Evolutionary conservation across 2,329 filamentous ascomycete species (phyloP).

Genomic region (Colletotrichum orbiculare): DNA sequence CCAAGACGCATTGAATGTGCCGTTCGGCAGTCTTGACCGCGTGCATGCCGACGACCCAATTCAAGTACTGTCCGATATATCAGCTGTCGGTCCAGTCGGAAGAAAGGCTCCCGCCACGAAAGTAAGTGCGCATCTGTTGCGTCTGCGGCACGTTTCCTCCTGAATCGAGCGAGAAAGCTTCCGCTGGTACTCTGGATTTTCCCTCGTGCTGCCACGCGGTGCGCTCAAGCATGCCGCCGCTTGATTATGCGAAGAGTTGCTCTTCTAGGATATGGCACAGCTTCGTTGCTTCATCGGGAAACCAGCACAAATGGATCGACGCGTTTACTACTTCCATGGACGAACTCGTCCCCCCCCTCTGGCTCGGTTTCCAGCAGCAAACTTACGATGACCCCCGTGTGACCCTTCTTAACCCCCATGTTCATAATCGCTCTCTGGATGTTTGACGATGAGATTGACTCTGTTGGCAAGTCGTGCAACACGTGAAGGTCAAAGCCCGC

Average conservation of each 20-base stretch:
- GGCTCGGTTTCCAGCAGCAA: no score
- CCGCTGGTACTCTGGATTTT: constrained; percentile 64
- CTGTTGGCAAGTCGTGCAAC: no score
- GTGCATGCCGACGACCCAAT: constrained; percentile 53
- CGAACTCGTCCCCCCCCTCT: no score
- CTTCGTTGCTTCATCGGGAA: constrained; percentile 60
- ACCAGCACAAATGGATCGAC: constrained; percentile 58
- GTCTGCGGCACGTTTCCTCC: constrained; percentile 58
- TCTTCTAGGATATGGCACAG: constrained; percentile 59
- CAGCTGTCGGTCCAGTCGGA: constrained; percentile 66
- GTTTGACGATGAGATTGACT: no score
- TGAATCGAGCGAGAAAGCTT: constrained; percentile 70
- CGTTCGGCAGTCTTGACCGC: constrained; percentile 38
- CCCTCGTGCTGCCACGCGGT: constrained; percentile 60
- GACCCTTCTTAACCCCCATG: no score
- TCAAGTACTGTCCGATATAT: constrained; percentile 68
- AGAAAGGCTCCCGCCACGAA: constrained; percentile 70
- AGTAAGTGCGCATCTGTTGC: constrained; percentile 59
- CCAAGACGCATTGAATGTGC: background rate
- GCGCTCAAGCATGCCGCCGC: constrained; percentile 68
- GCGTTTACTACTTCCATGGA: constrained; percentile 36
- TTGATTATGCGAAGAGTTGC: constrained; percentile 65
- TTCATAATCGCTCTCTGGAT: no score
- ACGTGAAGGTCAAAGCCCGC: no score
- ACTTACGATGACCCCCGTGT: no score